phyloP scores from a whole-genome alignment of 805 yeast genomes.

The Lipomyces mesembrius region DNA sequence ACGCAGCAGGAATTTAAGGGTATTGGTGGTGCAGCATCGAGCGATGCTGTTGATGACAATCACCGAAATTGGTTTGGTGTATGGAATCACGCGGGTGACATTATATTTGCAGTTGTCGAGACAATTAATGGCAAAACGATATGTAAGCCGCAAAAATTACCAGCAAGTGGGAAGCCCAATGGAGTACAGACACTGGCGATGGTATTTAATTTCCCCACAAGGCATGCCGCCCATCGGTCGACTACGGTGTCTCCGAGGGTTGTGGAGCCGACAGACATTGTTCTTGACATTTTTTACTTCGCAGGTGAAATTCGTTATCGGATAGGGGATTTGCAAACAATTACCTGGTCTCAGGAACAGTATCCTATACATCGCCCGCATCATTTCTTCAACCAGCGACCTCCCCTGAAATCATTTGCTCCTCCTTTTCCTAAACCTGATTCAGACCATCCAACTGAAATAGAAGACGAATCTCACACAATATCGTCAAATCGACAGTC shows the following conservation, averaged over 20 bases:
- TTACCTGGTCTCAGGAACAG: constrained; percentile 21
- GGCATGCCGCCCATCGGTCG: constrained; percentile 2
- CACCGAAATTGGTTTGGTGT: constrained; percentile 35
- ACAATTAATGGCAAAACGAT: constrained; percentile 9
- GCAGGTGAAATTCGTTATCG: constrained; percentile 32
- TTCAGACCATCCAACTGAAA: not conserved
- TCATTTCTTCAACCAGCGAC: constrained; percentile 23
- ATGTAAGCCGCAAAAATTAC: constrained; percentile 18
- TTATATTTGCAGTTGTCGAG: constrained; percentile 22
- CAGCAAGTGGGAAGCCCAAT: constrained; percentile 30
- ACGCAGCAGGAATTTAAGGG: constrained; percentile 9
- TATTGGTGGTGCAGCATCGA: constrained; percentile 27
- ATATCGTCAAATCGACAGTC: not conserved
- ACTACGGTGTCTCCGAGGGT: constrained; percentile 13
- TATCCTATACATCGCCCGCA: constrained; percentile 28
- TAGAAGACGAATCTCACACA: not conserved
- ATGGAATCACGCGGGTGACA: constrained; percentile 25
- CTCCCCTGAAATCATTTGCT: constrained; percentile 19
- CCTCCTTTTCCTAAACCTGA: constrained; percentile 5
- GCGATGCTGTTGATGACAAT: constrained; percentile 29
- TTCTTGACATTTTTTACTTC: constrained; percentile 31
- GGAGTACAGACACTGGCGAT: constrained; percentile 27
- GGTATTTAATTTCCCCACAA: constrained; percentile 27
- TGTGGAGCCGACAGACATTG: constrained; percentile 18
- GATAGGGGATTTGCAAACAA: constrained; percentile 23